Percentiles rank a stretch among this genome's conserved stretches.
Conservation (phyloP, 2,329 filamentous ascomycete species). For the Phialophora macrospora region DNA sequence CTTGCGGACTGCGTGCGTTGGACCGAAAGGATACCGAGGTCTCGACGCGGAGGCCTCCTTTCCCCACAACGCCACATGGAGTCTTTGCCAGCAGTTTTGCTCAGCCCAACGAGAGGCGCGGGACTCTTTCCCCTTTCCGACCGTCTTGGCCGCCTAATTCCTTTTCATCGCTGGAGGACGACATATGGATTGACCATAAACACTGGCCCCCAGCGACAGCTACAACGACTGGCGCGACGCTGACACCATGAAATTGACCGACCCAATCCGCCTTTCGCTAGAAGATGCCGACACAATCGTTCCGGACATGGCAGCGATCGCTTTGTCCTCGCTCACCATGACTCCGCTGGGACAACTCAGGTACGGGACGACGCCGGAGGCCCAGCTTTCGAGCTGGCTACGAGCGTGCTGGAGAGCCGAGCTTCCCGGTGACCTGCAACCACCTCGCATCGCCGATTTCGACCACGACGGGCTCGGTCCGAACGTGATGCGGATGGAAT, state of each 20-base stretch:
- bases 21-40: background rate
- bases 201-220: no score
- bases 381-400: conserved; percentile 20
- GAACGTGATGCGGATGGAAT: conserved; percentile 15
- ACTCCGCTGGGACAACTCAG: conserved; percentile 20
- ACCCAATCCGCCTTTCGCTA: background rate
- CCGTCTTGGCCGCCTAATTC: no score
- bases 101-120: no score
- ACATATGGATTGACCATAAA: no score
- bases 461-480: conserved; percentile 9
- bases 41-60: background rate
- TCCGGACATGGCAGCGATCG: conserved; percentile 20
- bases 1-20: no score
- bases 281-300: background rate
- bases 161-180: no score
- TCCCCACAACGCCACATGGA: background rate
- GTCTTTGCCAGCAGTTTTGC: no score
- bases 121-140: no score
- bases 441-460: conserved; percentile 18
- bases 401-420: conserved; percentile 8
- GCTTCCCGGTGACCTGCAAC: conserved; percentile 2
- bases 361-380: conserved; percentile 14
- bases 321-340: conserved; percentile 13
- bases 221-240: background rate
- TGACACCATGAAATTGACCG: conserved; percentile 9